Evolutionary conservation across 768 basidiomycete genomes (phyloP).

Genomic region (Tremella fuciformis): DNA sequence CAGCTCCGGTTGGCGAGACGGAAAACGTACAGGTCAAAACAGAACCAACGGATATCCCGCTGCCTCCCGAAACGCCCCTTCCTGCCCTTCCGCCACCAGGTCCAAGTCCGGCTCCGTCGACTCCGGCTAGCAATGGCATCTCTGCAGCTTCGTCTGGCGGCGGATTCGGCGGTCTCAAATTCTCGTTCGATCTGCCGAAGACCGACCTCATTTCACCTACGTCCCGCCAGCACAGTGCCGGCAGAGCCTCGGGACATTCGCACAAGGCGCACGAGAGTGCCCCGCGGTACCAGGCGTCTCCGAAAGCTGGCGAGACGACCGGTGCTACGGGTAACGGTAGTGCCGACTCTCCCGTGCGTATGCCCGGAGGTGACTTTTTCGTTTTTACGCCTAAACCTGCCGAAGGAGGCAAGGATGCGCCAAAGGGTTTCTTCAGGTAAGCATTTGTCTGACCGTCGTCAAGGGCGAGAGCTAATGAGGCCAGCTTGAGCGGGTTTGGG

Average conservation of each 20-base stretch:
- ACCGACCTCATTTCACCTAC: not conserved
- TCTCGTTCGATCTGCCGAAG: slow-evolving; percentile 1
- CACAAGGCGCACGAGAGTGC: slow-evolving; percentile 4
- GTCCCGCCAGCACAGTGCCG: not conserved
- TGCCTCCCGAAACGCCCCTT: not conserved
- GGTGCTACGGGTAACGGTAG: not conserved
- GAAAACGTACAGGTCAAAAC: not conserved
- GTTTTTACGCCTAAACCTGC: not conserved
- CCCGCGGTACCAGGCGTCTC: no score
- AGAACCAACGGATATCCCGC: not conserved
- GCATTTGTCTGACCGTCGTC: not conserved
- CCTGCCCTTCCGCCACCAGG: not conserved
- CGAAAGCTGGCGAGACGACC: no score
- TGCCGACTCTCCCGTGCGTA: not conserved
- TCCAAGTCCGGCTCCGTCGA: not conserved
- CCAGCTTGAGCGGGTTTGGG: slow-evolving; percentile 5
- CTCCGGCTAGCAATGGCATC: not conserved
- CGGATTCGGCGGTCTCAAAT: slow-evolving; percentile 11
- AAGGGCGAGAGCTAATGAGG: not conserved
- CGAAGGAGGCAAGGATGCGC: slow-evolving; percentile 5
- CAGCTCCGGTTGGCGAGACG: not conserved
- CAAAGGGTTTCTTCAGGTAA: slow-evolving; percentile 31
- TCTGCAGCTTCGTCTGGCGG: not conserved
- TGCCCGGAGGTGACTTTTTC: slow-evolving; percentile 5
- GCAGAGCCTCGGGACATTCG: not conserved